Evolutionary conservation across 164 flowering plant genomes (phyloP).

Genomic region (Berberis thunbergii): DNA sequence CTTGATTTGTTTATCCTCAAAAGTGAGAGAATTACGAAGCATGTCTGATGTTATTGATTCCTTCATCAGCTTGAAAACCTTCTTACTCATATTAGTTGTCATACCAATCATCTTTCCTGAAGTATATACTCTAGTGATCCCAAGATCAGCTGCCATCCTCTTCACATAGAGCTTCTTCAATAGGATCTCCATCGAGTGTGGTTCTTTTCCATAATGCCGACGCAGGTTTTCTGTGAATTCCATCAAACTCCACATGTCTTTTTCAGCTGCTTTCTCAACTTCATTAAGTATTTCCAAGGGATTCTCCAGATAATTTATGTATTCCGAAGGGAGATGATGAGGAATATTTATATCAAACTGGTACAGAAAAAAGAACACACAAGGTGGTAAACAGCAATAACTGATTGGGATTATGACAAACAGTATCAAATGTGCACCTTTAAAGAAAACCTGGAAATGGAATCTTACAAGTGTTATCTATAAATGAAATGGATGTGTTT

Average conservation of each 20-base stretch:
- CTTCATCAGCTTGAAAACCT: constrained; percentile 66
- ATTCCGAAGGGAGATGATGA: constrained; percentile 85
- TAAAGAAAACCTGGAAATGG: background rate
- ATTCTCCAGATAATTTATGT: constrained; percentile 82
- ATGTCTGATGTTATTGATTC: constrained; percentile 70
- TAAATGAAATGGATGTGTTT: background rate
- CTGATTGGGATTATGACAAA: no score
- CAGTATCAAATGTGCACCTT: no score
- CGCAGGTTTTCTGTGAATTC: constrained; percentile 80
- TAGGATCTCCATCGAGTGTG: constrained; percentile 81
- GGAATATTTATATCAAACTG: constrained; percentile 83
- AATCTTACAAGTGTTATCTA: background rate
- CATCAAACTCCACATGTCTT: constrained; percentile 72
- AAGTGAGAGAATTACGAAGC: constrained; percentile 45
- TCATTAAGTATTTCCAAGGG: constrained; percentile 68
- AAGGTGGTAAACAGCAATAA: no score
- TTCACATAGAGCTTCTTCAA: constrained; percentile 82
- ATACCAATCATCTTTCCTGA: constrained; percentile 76
- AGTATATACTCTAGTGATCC: constrained; percentile 68
- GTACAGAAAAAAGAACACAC: constrained; percentile 4
- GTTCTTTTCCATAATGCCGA: constrained; percentile 90
- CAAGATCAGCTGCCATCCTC: constrained; percentile 98
- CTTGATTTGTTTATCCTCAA: constrained; percentile 67
- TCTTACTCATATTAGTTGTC: constrained; percentile 70
- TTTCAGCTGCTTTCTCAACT: constrained; percentile 85